Conservation (phyloP, 2,329 filamentous ascomycete genomes). For the Atkinsonella texensis region DNA sequence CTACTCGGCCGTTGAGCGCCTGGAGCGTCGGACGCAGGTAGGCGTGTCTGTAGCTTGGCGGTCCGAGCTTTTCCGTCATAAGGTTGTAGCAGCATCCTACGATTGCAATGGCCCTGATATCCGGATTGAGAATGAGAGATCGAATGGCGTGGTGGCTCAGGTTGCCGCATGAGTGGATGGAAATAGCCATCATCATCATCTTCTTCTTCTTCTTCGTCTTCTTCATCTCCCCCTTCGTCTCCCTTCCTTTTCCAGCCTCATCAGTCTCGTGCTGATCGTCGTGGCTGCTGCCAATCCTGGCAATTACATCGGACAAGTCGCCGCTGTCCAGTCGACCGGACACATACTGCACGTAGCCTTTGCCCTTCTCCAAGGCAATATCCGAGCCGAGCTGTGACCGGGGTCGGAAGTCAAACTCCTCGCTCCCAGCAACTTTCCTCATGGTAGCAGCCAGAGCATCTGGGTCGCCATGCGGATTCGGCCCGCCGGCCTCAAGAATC, state of each 20-base stretch:
- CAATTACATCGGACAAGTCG: constrained; percentile 55
- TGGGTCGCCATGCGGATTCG: constrained; percentile 27
- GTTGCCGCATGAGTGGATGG: constrained; percentile 94
- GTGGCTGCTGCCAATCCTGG: constrained; percentile 35
- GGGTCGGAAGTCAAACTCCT: constrained; percentile 34
- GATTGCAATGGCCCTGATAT: constrained; percentile 82
- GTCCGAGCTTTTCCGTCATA: constrained; percentile 77
- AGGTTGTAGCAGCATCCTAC: constrained; percentile 98
- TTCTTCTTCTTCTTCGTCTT: constrained; percentile 16
- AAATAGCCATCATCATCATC: constrained; percentile 68
- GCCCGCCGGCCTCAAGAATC: constrained; percentile 28
- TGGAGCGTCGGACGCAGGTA: constrained; percentile 59
- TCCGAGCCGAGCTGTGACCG: constrained; percentile 34
- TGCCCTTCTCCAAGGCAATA: constrained; percentile 47
- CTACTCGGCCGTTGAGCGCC: constrained; percentile 55
- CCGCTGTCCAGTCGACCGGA: constrained; percentile 63
- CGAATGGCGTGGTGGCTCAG: constrained; percentile 90
- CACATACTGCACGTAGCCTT: constrained; percentile 65
- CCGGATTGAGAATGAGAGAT: constrained; percentile 71
- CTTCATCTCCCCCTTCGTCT: constrained; percentile 2
- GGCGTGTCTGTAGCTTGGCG: constrained; percentile 76
- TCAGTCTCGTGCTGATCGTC: neutral
- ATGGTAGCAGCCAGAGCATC: constrained; percentile 21
- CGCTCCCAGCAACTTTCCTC: constrained; percentile 21
- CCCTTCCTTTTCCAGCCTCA: neutral